Conservation (phyloP, 305 asterid genomes). For the Solanum hybrid region DNA sequence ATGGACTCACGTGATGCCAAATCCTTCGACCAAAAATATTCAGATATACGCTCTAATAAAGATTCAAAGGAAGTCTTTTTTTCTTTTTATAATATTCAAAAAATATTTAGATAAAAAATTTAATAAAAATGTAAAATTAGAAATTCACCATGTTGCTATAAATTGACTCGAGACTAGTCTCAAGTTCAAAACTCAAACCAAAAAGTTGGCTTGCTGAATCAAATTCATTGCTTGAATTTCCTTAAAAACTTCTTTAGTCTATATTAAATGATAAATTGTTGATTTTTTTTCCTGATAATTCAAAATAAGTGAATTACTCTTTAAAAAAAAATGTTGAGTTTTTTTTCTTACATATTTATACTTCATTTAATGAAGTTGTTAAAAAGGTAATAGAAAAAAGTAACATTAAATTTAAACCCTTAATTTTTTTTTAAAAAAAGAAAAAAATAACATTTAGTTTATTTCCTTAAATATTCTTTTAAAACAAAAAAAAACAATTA, state of each 20-base stretch:
- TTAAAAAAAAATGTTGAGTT: too few species aligned
- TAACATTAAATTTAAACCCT: neutral
- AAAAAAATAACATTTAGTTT: neutral
- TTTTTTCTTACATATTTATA: too few species aligned
- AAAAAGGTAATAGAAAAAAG: neutral
- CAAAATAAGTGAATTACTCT: neutral
- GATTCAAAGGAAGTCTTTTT: neutral
- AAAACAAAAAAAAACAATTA: neutral
- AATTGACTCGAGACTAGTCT: neutral
- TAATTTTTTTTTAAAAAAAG: neutral
- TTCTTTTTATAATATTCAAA: neutral
- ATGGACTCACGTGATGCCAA: neutral
- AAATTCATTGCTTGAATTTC: neutral
- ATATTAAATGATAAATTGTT: neutral
- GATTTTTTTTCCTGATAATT: neutral
- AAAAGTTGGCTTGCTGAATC: neutral
- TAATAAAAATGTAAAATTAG: neutral
- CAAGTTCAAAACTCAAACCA: neutral
- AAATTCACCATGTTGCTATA: neutral
- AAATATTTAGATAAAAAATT: rapidly evolving
- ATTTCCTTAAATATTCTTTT: neutral
- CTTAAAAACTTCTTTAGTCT: neutral
- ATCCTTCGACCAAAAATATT: neutral
- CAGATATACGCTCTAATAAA: neutral
- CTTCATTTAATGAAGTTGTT: neutral